A percentile compares a stretch with the other conserved stretches of the same genome.
phyloP scores from a whole-genome alignment of 495 filamentous ascomycete genomes.

The Penicillium maclennaniae region DNA sequence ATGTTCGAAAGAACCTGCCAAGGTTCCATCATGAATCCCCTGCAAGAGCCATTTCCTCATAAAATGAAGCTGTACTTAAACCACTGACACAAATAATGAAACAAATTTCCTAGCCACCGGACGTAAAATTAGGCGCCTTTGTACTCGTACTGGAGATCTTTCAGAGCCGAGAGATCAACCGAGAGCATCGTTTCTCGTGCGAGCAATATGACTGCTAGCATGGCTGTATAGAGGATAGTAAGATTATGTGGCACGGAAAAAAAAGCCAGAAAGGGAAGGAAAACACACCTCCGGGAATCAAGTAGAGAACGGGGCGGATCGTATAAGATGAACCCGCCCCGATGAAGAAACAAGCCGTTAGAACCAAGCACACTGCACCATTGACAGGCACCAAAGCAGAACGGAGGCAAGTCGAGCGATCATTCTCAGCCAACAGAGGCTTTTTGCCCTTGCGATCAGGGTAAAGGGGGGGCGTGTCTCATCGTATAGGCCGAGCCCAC shows the following conservation, averaged over 20 bases:
- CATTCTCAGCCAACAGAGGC: conserved; percentile 15
- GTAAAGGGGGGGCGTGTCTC: conserved; percentile 28
- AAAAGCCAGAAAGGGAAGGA: not conserved
- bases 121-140: conserved; percentile 42
- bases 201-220: conserved; percentile 33
- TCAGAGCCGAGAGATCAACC: conserved; percentile 43
- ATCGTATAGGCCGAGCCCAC: conserved; percentile 53
- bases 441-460: conserved; percentile 34
- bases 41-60: not conserved
- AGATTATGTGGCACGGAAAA: conserved; percentile 4
- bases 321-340: conserved; percentile 8
- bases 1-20: not conserved
- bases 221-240: conserved; percentile 22
- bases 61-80: not conserved
- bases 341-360: conserved; percentile 21
- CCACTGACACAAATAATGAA: conserved; percentile 8
- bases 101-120: not conserved
- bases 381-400: conserved; percentile 25
- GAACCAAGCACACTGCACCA: conserved; percentile 20
- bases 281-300: conserved; percentile 39
- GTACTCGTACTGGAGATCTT: conserved; percentile 48
- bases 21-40: not conserved
- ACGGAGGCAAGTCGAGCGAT: conserved; percentile 11
- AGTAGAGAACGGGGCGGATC: conserved; percentile 23
- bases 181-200: conserved; percentile 40